Percentiles rank a stretch among this genome's conserved stretches.
Conservation (phyloP, 768 basidiomycete species). For the Lactifluus echinatus region DNA sequence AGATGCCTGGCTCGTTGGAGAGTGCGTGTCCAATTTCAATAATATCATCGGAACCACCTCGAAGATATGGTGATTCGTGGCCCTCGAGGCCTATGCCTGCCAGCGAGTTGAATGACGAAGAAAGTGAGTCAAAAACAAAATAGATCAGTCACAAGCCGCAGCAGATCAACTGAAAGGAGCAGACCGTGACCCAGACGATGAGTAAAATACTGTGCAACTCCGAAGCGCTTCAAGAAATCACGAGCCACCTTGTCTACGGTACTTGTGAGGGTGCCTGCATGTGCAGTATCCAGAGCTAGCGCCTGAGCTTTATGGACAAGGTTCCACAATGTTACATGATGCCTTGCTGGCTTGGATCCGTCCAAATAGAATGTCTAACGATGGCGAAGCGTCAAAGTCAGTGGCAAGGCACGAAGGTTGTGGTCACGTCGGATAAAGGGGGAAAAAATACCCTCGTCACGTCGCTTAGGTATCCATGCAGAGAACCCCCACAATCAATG, state of each 20-base stretch:
- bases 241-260: slow-evolving; percentile 60
- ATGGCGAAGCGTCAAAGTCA: slow-evolving; percentile 1
- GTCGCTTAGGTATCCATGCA: slow-evolving; percentile 73
- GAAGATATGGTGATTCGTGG: slow-evolving; percentile 76
- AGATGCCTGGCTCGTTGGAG: slow-evolving; percentile 74
- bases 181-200: slow-evolving; percentile 75
- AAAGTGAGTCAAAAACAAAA: neutral
- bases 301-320: slow-evolving; percentile 56
- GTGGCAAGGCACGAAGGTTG: neutral
- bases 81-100: slow-evolving; percentile 77
- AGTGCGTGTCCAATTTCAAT: slow-evolving; percentile 64
- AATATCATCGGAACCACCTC: slow-evolving; percentile 51
- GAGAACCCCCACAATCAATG: slow-evolving; percentile 62
- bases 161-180: neutral
- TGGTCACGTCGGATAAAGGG: neutral
- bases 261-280: slow-evolving; percentile 40
- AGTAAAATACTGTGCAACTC: slow-evolving; percentile 57
- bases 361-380: slow-evolving; percentile 59
- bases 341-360: slow-evolving; percentile 42
- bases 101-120: neutral
- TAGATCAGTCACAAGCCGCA: neutral
- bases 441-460: slow-evolving; percentile 55
- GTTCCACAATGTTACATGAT: slow-evolving; percentile 54
- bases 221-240: slow-evolving; percentile 32
- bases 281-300: slow-evolving; percentile 40